Conservation (phyloP, 352 stramenopile species). For the Thalassiosira allenii region DNA sequence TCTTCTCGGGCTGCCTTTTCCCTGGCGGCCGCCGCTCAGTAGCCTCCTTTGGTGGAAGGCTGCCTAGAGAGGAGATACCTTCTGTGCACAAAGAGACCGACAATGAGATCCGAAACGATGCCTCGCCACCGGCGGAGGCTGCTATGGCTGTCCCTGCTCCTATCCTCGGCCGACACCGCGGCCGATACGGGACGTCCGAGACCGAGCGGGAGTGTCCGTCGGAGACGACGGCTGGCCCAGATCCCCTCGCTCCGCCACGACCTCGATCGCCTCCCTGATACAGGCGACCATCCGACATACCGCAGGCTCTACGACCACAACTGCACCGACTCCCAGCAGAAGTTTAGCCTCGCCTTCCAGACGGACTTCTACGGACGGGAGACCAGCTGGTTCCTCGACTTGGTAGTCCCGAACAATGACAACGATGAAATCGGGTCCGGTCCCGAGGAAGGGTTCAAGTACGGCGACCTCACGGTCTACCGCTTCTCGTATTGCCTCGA, state of each 20-base stretch:
- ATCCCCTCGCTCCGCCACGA: background rate
- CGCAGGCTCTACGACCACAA: constrained; percentile 14
- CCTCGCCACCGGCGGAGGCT: background rate
- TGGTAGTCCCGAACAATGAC: background rate
- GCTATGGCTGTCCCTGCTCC: constrained; percentile 8
- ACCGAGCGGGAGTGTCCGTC: constrained; percentile 7
- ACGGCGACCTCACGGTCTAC: constrained; percentile 59
- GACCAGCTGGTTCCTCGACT: constrained; percentile 49
- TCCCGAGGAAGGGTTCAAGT: constrained; percentile 28
- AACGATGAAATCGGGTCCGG: constrained; percentile 34
- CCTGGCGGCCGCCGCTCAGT: no score
- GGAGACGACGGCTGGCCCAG: background rate
- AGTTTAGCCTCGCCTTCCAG: constrained; percentile 51
- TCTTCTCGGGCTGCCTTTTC: no score
- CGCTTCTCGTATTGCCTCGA: constrained; percentile 46
- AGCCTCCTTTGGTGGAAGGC: no score
- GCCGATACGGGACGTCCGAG: background rate
- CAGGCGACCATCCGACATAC: background rate
- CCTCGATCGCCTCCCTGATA: background rate
- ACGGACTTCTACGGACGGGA: constrained; percentile 57
- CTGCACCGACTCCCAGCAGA: constrained; percentile 26
- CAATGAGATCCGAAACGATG: background rate
- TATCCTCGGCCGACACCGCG: background rate
- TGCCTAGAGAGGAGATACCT: no score
- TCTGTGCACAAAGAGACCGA: no score